A percentile compares a stretch with the other conserved stretches of the same genome.
These are phyloP conservation scores for Zalaria obscura DNA, from an alignment of 2,329 filamentous ascomycete species.

Conservation along the genomic window DNA sequence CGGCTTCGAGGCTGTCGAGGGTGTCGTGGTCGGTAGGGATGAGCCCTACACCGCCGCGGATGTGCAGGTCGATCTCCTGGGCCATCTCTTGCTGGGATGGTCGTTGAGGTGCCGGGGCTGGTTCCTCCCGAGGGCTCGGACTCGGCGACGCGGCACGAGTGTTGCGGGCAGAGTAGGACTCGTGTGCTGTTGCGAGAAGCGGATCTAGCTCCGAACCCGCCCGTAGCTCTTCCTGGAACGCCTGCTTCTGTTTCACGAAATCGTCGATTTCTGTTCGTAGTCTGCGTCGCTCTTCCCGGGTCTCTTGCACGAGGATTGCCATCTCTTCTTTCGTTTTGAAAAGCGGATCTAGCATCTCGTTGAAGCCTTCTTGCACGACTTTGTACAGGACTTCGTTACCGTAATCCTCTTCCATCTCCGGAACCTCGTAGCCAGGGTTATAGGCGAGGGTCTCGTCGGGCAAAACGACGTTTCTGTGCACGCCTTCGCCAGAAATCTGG, in stretches of 20 bases:
- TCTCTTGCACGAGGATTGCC: conserved; percentile 52
- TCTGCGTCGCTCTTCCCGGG: conserved; percentile 45
- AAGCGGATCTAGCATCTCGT: conserved; percentile 75
- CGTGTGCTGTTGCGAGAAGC: conserved; percentile 11
- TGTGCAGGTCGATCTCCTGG: conserved; percentile 6
- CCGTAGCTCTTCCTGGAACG: conserved; percentile 17
- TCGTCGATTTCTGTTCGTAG: conserved; percentile 28
- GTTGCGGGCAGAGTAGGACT: not conserved
- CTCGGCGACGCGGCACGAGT: not conserved
- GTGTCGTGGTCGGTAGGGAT: conserved; percentile 15
- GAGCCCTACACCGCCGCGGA: conserved; percentile 15
- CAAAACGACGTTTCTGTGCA: conserved; percentile 2
- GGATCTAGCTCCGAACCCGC: conserved; percentile 11
- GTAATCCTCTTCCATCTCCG: conserved; percentile 66
- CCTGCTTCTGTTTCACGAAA: conserved; percentile 13
- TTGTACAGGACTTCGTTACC: conserved; percentile 85
- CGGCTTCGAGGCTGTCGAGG: conserved; percentile 15
- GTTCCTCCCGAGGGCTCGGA: not conserved
- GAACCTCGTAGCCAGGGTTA: conserved; percentile 67
- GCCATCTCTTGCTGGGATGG: conserved; percentile 1
- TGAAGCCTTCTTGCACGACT: conserved; percentile 81
- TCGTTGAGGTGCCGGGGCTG: not conserved
- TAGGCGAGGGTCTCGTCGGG: conserved; percentile 40
- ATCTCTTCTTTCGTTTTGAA: conserved; percentile 72
- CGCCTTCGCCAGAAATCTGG: conserved; percentile 6